phyloP scores from a whole-genome alignment of 805 yeast species.

The Tetrapisispora taiwanensis region DNA sequence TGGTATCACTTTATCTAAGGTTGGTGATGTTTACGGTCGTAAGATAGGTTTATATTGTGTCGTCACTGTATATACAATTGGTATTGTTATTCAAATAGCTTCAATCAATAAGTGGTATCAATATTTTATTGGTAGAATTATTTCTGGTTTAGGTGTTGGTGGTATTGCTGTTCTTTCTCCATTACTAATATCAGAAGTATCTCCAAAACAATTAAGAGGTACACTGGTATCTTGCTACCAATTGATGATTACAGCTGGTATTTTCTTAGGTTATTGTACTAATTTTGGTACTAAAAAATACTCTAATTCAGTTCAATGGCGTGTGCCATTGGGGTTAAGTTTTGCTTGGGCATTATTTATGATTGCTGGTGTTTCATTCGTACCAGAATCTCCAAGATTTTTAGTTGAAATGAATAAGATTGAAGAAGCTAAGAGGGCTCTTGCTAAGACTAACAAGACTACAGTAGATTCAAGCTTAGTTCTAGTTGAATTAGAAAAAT shows the following conservation, averaged over 20 bases:
- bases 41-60: constrained; percentile 50
- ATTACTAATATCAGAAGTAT: constrained; percentile 44
- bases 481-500: constrained; percentile 45
- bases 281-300: constrained; percentile 46
- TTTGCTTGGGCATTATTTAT: constrained; percentile 40
- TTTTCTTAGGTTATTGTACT: constrained; percentile 68
- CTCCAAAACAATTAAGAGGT: constrained; percentile 48
- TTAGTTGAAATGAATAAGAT: constrained; percentile 44
- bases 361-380: constrained; percentile 35
- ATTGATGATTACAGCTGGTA: constrained; percentile 64
- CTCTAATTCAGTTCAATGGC: constrained; percentile 51
- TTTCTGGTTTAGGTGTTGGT: constrained; percentile 74
- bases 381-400: constrained; percentile 74
- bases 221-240: constrained; percentile 65
- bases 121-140: constrained; percentile 56
- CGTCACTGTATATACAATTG: constrained; percentile 54
- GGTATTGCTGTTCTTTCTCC: constrained; percentile 68
- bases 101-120: constrained; percentile 52
- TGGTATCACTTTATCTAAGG: constrained; percentile 47
- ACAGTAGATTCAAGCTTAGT: constrained; percentile 44
- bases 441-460: constrained; percentile 50
- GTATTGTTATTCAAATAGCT: constrained; percentile 62
- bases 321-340: constrained; percentile 58
- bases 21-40: constrained; percentile 59
- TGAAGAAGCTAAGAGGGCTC: constrained; percentile 53